Percentiles rank a stretch among this genome's conserved stretches.
Conservation (phyloP, 805 yeast species). For the Schizosaccharomyces pombe region DNA sequence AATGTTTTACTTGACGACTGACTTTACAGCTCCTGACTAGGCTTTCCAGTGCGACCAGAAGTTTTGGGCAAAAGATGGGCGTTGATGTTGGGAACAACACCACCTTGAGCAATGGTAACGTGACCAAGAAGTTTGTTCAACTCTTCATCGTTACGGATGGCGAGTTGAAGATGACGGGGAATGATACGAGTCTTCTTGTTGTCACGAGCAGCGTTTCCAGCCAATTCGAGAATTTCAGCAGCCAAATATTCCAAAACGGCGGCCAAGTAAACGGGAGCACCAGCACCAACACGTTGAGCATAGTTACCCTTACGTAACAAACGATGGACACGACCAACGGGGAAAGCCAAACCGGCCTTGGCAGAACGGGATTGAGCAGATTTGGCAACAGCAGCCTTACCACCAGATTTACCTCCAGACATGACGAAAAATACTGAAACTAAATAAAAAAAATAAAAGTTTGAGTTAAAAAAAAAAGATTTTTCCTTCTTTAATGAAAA, state of each 20-base stretch:
- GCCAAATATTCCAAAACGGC: slow-evolving; percentile 90
- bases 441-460: no score
- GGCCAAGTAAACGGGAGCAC: slow-evolving; percentile 89
- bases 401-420: slow-evolving; percentile 39
- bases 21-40: slow-evolving; percentile 14
- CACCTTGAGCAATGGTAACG: slow-evolving; percentile 97
- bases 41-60: slow-evolving; percentile 18
- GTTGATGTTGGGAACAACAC: slow-evolving; percentile 95
- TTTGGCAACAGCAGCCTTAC: slow-evolving; percentile 85
- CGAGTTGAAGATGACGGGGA: slow-evolving; percentile 95
- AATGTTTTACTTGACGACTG: no score
- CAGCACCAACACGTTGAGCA: slow-evolving; percentile 96
- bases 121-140: slow-evolving; percentile 78
- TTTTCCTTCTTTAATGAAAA: no score
- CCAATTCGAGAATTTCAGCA: slow-evolving; percentile 90
- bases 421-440: not conserved
- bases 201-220: slow-evolving; percentile 96
- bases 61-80: slow-evolving; percentile 73
- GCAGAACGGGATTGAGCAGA: slow-evolving; percentile 95
- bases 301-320: slow-evolving; percentile 89
- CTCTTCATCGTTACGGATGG: slow-evolving; percentile 98
- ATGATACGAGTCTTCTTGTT: slow-evolving; percentile 97
- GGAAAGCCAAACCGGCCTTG: slow-evolving; percentile 96
- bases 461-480: no score
- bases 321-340: slow-evolving; percentile 98